Conservation (phyloP, 352 stramenopile genomes). For the Phytophthora hibernalis region DNA sequence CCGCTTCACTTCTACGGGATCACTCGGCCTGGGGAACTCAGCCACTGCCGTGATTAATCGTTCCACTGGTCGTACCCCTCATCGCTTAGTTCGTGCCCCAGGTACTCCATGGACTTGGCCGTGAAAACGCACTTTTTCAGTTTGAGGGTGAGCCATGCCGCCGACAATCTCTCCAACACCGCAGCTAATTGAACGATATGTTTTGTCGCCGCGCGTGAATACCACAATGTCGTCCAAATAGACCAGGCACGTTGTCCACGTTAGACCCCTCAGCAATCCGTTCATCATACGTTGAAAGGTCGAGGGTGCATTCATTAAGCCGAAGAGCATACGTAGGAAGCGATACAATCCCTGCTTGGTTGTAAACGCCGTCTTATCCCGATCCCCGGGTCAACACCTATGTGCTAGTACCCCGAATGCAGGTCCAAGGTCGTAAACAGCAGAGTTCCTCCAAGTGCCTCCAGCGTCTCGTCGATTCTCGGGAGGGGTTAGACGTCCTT, state of each 20-base stretch:
- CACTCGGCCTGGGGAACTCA: too few relatives aligned
- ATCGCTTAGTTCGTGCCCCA: too few relatives aligned
- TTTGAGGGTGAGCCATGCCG: slow-evolving; percentile 23
- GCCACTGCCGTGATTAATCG: too few relatives aligned
- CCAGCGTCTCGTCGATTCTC: slow-evolving; percentile 32
- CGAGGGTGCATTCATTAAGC: slow-evolving; percentile 16
- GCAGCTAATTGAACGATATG: too few relatives aligned
- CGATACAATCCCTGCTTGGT: slow-evolving; percentile 14
- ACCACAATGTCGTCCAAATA: slow-evolving; percentile 33
- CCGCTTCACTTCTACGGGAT: too few relatives aligned
- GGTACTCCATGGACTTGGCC: too few relatives aligned
- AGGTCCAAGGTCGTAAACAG: slow-evolving; percentile 23
- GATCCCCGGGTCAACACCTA: neutral
- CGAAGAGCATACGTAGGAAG: slow-evolving; percentile 24
- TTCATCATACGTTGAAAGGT: slow-evolving; percentile 39
- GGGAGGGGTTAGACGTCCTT: slow-evolving; percentile 30
- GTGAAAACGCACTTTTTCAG: slow-evolving; percentile 27
- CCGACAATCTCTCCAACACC: too few relatives aligned
- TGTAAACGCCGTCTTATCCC: slow-evolving; percentile 25
- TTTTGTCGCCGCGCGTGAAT: too few relatives aligned
- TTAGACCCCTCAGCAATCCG: slow-evolving; percentile 15
- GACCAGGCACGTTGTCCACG: slow-evolving; percentile 26
- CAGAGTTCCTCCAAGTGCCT: neutral
- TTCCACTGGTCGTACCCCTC: too few relatives aligned
- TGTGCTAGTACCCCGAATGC: slow-evolving; percentile 17